These are phyloP conservation scores for Xylaria scruposa DNA, from an alignment of 495 filamentous ascomycete genomes.

Conservation along the genomic window DNA sequence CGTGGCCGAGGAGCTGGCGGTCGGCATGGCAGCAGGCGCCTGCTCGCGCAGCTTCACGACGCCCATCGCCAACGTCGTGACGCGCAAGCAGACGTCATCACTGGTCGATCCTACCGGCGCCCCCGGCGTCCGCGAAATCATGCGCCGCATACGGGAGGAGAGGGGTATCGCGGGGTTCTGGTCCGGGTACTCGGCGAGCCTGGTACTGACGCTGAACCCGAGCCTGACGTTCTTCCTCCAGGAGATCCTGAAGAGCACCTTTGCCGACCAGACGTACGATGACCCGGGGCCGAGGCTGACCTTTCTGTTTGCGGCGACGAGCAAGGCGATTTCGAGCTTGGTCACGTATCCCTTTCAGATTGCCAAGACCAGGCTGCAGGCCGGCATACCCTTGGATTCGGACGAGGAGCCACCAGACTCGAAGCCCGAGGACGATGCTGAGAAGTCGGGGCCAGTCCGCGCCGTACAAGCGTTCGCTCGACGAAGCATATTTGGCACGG, in stretches of 20 bases:
- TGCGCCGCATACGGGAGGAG: conserved; percentile 67
- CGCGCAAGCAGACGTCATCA: conserved; percentile 75
- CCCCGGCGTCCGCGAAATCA: conserved; percentile 62
- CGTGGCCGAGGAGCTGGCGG: conserved; percentile 73
- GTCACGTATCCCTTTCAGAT: conserved; percentile 88
- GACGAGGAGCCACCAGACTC: conserved; percentile 15
- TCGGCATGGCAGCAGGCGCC: conserved; percentile 80
- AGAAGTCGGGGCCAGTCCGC: conserved; percentile 24
- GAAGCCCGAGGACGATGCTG: conserved; percentile 21
- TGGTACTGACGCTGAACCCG: conserved; percentile 86
- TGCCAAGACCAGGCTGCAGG: conserved; percentile 77
- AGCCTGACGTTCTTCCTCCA: conserved; percentile 86
- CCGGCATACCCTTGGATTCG: conserved; percentile 43
- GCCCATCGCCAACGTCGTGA: conserved; percentile 83
- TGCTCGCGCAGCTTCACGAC: conserved; percentile 81
- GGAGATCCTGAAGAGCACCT: conserved; percentile 63
- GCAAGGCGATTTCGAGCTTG: conserved; percentile 78
- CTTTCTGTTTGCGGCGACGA: conserved; percentile 77
- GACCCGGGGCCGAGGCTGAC: conserved; percentile 55
- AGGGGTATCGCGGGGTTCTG: conserved; percentile 82
- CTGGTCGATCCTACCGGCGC: conserved; percentile 40
- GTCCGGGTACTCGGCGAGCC: conserved; percentile 85
- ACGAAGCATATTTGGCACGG: conserved; percentile 66
- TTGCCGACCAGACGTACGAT: conserved; percentile 57
- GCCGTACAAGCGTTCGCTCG: conserved; percentile 32